Evolutionary conservation across 768 basidiomycete species (phyloP), one percentile per base, ranked within the genome.

Genomic region (Tulasnella sp.): DNA sequence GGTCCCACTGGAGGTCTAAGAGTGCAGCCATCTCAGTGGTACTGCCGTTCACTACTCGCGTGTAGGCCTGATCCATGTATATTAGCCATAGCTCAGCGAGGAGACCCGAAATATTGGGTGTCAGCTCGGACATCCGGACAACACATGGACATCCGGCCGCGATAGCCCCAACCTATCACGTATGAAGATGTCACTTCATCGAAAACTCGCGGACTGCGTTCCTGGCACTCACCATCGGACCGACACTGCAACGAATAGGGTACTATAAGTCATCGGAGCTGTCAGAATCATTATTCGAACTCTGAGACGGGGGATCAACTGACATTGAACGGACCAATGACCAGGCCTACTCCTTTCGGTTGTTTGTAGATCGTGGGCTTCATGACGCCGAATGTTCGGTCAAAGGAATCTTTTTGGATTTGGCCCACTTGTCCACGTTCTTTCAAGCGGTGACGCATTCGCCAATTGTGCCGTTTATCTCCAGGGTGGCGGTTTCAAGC

Each of bases 111-210:
- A 75, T 72, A 1, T 78, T 76, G 0, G 84, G 80, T 0, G 79
- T 73, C 2, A 80, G 71, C 67, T 93, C 91, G 1, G 90, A 85
- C 0, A 87, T 86, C 69, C 92, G 92, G 53, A 91, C 49, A 3
- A 85, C 71, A 2, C 79, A 80, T 0, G 85, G 75, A 65, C 83
- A 84, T 4, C 91, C 91, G 2, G 88, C 86, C 0, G 88, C 84
- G 42, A 94, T 78, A 1, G 90, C 90, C 5, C 84, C 84, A 48
- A 68, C 61, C 67, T 68, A 30, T 19, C 13, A 23, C n/a, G 21
- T 24, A 29, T 4, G 29, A 56, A 43, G 9, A 8, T 30, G 17
- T 52, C 10, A 30, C 24, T 23, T 23, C 19, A 10, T 23, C 23
- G 19, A 8, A 19, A 4, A 17, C n/a, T 19, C 23, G 4, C 49